Base-by-base conservation (phyloP, 1,284 basidiomycete genomes). In the Malassezia yamatoensis region DNA sequence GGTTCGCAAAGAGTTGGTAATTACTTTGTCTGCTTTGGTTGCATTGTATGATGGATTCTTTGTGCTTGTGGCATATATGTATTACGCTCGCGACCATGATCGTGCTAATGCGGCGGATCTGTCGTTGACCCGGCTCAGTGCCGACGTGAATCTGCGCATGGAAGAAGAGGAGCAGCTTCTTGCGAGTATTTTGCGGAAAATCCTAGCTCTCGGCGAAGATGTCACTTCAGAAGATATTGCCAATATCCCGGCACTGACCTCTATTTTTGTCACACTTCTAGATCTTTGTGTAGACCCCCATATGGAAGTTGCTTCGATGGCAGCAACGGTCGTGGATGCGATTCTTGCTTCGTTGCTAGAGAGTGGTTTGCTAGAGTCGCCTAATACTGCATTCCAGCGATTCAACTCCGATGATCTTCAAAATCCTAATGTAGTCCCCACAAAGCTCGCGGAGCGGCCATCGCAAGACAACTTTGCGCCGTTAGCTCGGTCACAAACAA, bases 41-140 rank as follows among this genome's bases (percentile, higher is more conserved):
- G 87, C 89, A 72, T 90, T 96, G 76, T 96, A 91, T 87, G 80
- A 89, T 58, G 91, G 93, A 10, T 90, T 90, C 78, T 90, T 96
- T 66, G 87, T 93, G 45, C 83, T 91, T 34, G 93, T 91, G 53
- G 90, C 93, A 0, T 96, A 93, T 89, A 78, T 89, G 24, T 90
- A 91, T 77, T 89, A 88, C 84, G 87, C 93, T 64, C 72, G 78
- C 72, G 87, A 90, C 73, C 36, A 57, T 55, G 53, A 56, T 37
- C 20, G 57, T 21, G 49, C 54, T 33, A 32, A 46, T 34, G 15
- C 44, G 13, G 18, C n/a, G 46, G 32, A 43, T 42, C 9, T 43
- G 16, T 21, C 36, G 13, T 33, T 42, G 15, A 7, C 51, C 15
- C 35, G 21, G 13, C 18, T 54, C 18, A 36, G 33, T 16, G 45